These are phyloP conservation scores for Kwoniella shandongensis DNA, from an alignment of 768 basidiomycete genomes.

Conservation along the genomic window DNA sequence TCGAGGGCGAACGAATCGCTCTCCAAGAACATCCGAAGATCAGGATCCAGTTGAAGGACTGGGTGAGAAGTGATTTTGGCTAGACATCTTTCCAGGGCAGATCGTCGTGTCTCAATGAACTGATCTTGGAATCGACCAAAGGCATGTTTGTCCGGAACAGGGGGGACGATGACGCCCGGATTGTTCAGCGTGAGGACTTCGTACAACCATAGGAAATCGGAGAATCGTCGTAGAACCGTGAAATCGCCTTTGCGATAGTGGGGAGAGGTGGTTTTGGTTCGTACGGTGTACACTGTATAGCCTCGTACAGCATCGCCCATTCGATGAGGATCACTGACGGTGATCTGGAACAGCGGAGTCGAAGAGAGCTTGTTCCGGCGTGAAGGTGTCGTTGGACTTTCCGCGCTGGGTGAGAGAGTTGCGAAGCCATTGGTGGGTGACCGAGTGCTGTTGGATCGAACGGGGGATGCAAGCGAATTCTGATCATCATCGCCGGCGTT, in stretches of 20 bases:
- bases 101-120: conserved; percentile 81
- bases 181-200: conserved; percentile 85
- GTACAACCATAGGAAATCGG: conserved; percentile 96
- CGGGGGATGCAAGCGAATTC: conserved; percentile 4
- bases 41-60: conserved; percentile 79
- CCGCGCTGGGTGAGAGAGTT: background rate
- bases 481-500: background rate
- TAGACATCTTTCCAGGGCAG: conserved; percentile 83
- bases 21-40: conserved; percentile 86
- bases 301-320: conserved; percentile 84
- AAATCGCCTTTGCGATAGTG: conserved; percentile 78
- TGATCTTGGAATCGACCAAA: conserved; percentile 88
- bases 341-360: conserved; percentile 71
- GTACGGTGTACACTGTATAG: conserved; percentile 95
- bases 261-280: conserved; percentile 83
- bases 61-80: conserved; percentile 93
- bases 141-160: conserved; percentile 90
- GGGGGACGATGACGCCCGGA: conserved; percentile 94
- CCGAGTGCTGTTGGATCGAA: background rate
- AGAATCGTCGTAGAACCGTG: conserved; percentile 94
- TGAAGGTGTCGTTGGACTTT: conserved; percentile 6
- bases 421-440: background rate
- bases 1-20: conserved; percentile 88
- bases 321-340: conserved; percentile 95
- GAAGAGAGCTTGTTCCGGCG: conserved; percentile 14